These are phyloP conservation scores for Hanseniaspora taiwanica DNA, from an alignment of 805 yeast genomes.

Conservation along the genomic window DNA sequence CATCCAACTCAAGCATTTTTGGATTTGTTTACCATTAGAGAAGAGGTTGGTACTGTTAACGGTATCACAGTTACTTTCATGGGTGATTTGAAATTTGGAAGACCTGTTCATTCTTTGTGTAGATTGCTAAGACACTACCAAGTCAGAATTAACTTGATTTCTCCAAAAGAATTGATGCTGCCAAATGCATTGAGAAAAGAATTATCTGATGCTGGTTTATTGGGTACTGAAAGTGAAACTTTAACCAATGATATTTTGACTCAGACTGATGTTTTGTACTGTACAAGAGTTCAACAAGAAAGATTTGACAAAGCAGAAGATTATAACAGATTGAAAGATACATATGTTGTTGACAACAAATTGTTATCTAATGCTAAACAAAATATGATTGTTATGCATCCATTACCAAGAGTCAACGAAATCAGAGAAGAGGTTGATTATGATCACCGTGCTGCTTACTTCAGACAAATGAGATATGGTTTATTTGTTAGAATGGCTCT, in stretches of 20 bases:
- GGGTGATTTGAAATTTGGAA: slow-evolving; percentile 97
- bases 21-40: slow-evolving; percentile 95
- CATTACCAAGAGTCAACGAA: slow-evolving; percentile 93
- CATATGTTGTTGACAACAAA: slow-evolving; percentile 84
- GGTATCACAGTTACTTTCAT: slow-evolving; percentile 96
- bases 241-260: slow-evolving; percentile 79
- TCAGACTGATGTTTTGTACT: slow-evolving; percentile 87
- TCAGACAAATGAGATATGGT: slow-evolving; percentile 99
- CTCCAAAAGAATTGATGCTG: slow-evolving; percentile 78
- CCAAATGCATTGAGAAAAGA: slow-evolving; percentile 64
- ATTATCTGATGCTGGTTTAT: slow-evolving; percentile 54
- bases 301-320: slow-evolving; percentile 67
- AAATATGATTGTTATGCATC: slow-evolving; percentile 98
- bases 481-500: slow-evolving; percentile 97
- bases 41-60: slow-evolving; percentile 95
- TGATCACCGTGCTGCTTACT: slow-evolving; percentile 98
- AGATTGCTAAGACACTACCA: slow-evolving; percentile 83
- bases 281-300: slow-evolving; percentile 97
- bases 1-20: slow-evolving; percentile 98
- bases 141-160: slow-evolving; percentile 80
- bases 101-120: slow-evolving; percentile 95
- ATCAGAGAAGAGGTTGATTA: slow-evolving; percentile 97
- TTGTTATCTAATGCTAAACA: slow-evolving; percentile 86
- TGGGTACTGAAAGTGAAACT: slow-evolving; percentile 57
- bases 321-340: slow-evolving; percentile 80